Evolutionary conservation across 495 filamentous ascomycete genomes (phyloP), one percentile per base, ranked within the genome.

Genomic region (Acidiella bohemica): DNA sequence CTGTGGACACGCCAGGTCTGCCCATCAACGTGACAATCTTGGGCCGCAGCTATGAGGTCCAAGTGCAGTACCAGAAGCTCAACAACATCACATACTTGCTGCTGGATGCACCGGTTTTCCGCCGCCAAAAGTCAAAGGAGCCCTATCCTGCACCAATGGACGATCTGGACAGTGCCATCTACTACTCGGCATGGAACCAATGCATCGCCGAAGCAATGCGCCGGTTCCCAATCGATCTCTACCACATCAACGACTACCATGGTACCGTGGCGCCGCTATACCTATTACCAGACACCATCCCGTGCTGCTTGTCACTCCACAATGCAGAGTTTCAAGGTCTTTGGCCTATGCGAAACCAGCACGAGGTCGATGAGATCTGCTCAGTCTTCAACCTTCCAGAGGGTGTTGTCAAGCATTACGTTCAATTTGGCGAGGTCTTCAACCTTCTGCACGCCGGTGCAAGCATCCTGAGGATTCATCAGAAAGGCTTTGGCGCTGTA

Each of bases 221-320:
- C 23, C 64, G 70, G 16, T 75, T 73, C 53, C 70, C 75, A 0
- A 64, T 81, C 31, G 78, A 84, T 49, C 53, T 85, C 16, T 85
- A 85, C 53, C 80, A 85, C 54, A 78, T 84, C 53, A 85, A 85
- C 56, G 80, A 85, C 54, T 85, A 84, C 53, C 80, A 85, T 44
- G 80, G 80, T 22, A 75, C 80, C 13, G 58, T 79, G 5, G 80
- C 80, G 26, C 79, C 78, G 9, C 61, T 84, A 5, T 78, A 85
- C 44, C 65, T 81, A 13, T 65, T 83, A 4, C 80, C 80, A 11
- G 59, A 70, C 26, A 78, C 67, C 2, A 68, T 78, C 28, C 75
- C 74, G 0, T 70, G 68, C 51, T 75, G 71, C 45, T 53, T 78
- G n/a, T 66, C 64, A 19, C 67, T 74, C 13, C 73, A 78, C 56